Percentiles rank a stretch among this genome's conserved stretches.
phyloP scores from a whole-genome alignment of 768 basidiomycete genomes.

The Cystoderma amianthinum region DNA sequence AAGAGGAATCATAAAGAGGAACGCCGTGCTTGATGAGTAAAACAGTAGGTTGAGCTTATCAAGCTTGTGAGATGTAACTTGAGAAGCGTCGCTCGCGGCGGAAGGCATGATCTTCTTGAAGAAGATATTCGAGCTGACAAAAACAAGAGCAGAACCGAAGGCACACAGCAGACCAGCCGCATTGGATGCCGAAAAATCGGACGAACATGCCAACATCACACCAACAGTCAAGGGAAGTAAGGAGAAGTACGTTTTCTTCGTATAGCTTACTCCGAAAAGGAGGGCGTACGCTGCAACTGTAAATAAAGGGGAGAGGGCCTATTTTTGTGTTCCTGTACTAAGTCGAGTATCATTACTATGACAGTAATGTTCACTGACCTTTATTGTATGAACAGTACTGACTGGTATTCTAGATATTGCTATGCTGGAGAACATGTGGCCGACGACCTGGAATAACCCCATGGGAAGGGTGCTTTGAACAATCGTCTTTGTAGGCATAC shows the following conservation, averaged over 20 bases:
- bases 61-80: slow-evolving; percentile 59
- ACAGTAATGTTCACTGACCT: slow-evolving; percentile 46
- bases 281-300: slow-evolving; percentile 94
- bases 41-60: slow-evolving; percentile 96
- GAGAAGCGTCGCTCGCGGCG: slow-evolving; percentile 29
- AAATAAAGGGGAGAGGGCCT: slow-evolving; percentile 96
- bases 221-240: slow-evolving; percentile 92
- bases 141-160: slow-evolving; percentile 93
- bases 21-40: slow-evolving; percentile 92
- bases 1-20: slow-evolving; percentile 92
- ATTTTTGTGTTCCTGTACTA: background rate
- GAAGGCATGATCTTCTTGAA: slow-evolving; percentile 98
- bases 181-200: slow-evolving; percentile 86
- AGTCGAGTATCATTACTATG: background rate
- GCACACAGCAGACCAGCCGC: slow-evolving; percentile 86
- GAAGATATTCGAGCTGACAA: slow-evolving; percentile 97
- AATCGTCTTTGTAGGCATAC: slow-evolving; percentile 67
- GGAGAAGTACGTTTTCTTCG: slow-evolving; percentile 84
- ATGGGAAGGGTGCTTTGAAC: slow-evolving; percentile 82
- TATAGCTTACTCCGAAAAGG: slow-evolving; percentile 91
- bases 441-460: slow-evolving; percentile 96
- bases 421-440: slow-evolving; percentile 96
- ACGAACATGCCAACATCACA: slow-evolving; percentile 96
- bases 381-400: slow-evolving; percentile 98
- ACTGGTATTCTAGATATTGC: slow-evolving; percentile 96